Percentiles rank a stretch among this genome's conserved stretches.
phyloP scores from a whole-genome alignment of 2,329 filamentous ascomycete species.

The Diaporthe amygdali region DNA sequence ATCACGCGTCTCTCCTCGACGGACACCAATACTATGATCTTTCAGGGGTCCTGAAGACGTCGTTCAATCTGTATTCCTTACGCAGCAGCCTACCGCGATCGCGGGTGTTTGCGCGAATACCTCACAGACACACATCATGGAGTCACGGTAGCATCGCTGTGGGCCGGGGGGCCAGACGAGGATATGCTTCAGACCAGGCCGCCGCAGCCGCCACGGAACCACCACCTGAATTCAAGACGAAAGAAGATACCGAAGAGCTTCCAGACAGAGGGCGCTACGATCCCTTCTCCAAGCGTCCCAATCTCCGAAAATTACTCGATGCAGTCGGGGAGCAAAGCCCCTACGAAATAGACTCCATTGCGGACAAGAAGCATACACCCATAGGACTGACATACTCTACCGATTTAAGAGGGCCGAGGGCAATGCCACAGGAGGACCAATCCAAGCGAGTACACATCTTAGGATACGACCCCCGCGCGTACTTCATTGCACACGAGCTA shows the following conservation, averaged over 20 bases:
- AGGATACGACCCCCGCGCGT: slow-evolving; percentile 21
- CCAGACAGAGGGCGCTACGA: slow-evolving; percentile 15
- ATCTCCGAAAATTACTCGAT: slow-evolving; percentile 17
- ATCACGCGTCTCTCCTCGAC: neutral
- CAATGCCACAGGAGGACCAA: neutral
- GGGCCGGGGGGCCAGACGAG: slow-evolving; percentile 46
- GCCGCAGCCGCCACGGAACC: slow-evolving; percentile 15
- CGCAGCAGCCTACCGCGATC: slow-evolving; percentile 42
- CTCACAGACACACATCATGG: slow-evolving; percentile 43
- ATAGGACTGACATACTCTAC: slow-evolving; percentile 21
- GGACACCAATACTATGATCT: slow-evolving; percentile 33
- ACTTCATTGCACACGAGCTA: slow-evolving; percentile 37
- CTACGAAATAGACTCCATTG: neutral
- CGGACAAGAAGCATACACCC: neutral
- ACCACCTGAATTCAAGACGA: slow-evolving; percentile 18
- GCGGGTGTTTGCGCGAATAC: slow-evolving; percentile 50
- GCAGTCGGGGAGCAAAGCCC: slow-evolving; percentile 16
- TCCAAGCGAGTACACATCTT: slow-evolving; percentile 22
- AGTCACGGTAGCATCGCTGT: slow-evolving; percentile 41
- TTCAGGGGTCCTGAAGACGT: slow-evolving; percentile 32
- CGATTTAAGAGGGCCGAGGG: neutral
- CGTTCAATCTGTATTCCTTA: slow-evolving; percentile 49
- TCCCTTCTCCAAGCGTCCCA: slow-evolving; percentile 14
- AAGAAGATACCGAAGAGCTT: slow-evolving; percentile 11
- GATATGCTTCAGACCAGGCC: slow-evolving; percentile 25